Evolutionary conservation across 805 yeast genomes (phyloP).

Genomic region (Yueomyces sp.): DNA sequence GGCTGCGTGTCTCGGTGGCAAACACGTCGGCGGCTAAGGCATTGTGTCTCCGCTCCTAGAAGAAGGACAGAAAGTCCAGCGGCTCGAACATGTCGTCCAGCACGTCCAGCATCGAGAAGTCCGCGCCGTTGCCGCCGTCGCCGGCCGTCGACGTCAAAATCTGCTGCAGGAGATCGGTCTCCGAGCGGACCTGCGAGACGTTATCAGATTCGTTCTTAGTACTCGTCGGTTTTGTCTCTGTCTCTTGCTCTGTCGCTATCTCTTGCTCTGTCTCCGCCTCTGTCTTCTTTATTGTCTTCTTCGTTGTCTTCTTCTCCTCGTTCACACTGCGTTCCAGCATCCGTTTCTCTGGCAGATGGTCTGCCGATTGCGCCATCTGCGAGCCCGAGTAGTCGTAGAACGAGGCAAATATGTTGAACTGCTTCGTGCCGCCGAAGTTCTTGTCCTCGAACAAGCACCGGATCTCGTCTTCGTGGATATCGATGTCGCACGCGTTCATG

Average conservation of each 20-base stretch:
- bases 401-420: not conserved
- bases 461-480: not conserved
- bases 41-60: slow-evolving; percentile 1
- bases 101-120: slow-evolving; percentile 4
- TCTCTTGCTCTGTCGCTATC: not conserved
- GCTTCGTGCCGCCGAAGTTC: not conserved
- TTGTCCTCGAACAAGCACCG: not conserved
- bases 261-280: not conserved
- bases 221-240: no score
- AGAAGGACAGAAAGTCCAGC: slow-evolving; percentile 16
- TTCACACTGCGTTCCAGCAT: no score
- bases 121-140: not conserved
- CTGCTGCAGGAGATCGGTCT: not conserved
- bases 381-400: not conserved
- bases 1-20: not conserved
- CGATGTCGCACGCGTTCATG: not conserved
- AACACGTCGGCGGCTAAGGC: no score
- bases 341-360: not conserved
- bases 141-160: not conserved
- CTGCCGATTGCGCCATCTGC: not conserved
- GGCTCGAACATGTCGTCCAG: slow-evolving; percentile 18
- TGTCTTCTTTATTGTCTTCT: no score
- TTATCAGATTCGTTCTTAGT: not conserved
- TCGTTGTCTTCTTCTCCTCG: no score
- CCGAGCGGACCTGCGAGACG: not conserved